Evolutionary conservation across 2,329 filamentous ascomycete species (phyloP).

Genomic region (Colletotrichum sp.): DNA sequence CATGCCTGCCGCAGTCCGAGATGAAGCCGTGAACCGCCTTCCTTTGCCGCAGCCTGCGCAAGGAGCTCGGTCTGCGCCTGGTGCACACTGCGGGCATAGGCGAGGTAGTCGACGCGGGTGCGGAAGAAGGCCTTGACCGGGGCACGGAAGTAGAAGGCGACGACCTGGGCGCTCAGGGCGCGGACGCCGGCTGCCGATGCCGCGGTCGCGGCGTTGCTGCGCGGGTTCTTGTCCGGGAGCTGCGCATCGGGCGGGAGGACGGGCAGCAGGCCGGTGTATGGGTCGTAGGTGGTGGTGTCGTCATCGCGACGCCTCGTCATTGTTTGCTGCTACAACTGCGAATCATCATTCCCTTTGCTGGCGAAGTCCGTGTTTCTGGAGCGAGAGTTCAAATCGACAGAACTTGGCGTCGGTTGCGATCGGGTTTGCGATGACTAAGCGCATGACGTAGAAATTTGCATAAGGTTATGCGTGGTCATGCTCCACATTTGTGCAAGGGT

Average conservation of each 20-base stretch:
- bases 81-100: slow-evolving; percentile 60
- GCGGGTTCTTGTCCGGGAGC: slow-evolving; percentile 50
- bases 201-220: slow-evolving; percentile 66
- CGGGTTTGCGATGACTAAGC: slow-evolving; percentile 9
- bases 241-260: slow-evolving; percentile 44
- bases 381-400: background rate
- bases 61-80: slow-evolving; percentile 47
- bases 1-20: slow-evolving; percentile 45
- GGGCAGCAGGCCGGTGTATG: slow-evolving; percentile 46
- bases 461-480: background rate
- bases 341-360: slow-evolving; percentile 2
- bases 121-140: slow-evolving; percentile 94
- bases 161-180: slow-evolving; percentile 80
- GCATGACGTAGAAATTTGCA: background rate
- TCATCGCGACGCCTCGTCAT: slow-evolving; percentile 22
- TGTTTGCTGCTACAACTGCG: slow-evolving; percentile 2
- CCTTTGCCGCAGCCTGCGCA: slow-evolving; percentile 38
- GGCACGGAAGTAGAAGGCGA: slow-evolving; percentile 91
- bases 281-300: slow-evolving; percentile 11
- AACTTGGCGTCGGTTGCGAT: slow-evolving; percentile 20
- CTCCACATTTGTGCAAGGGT: background rate
- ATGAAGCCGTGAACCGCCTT: slow-evolving; percentile 35
- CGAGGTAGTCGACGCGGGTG: slow-evolving; percentile 83
- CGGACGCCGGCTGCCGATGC: slow-evolving; percentile 87
- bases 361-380: background rate